Percentiles rank a stretch among this genome's conserved stretches.
Conservation (phyloP, 2,329 filamentous ascomycete species). For the Penicillium freii region DNA sequence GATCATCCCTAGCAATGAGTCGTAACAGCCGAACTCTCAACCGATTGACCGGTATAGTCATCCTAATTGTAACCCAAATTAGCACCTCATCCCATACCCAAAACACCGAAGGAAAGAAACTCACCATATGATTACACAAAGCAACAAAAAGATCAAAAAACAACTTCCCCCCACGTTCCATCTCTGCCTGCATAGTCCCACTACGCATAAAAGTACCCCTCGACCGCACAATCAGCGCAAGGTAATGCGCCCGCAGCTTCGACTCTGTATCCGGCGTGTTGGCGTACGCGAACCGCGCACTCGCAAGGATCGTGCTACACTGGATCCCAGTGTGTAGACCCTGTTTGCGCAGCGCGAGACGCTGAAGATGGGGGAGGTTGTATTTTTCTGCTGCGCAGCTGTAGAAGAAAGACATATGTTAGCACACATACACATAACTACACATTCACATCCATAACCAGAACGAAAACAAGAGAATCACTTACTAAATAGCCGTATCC, state of each 20-base stretch:
- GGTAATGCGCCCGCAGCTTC: constrained; percentile 86
- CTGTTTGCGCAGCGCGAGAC: constrained; percentile 81
- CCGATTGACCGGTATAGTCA: constrained; percentile 22
- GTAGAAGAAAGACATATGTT: not conserved
- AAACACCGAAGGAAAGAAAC: constrained; percentile 31
- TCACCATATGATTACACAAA: constrained; percentile 83
- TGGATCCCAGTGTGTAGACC: constrained; percentile 82
- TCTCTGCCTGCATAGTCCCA: constrained; percentile 93
- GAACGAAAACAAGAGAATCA: constrained; percentile 2
- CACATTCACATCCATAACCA: not conserved
- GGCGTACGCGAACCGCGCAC: constrained; percentile 84
- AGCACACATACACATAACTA: not conserved
- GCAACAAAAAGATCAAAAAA: constrained; percentile 95
- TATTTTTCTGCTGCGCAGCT: constrained; percentile 79
- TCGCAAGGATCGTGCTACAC: constrained; percentile 78
- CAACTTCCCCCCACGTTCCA: constrained; percentile 80
- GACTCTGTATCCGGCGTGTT: constrained; percentile 87
- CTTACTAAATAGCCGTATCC: constrained; percentile 80
- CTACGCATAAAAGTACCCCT: constrained; percentile 87
- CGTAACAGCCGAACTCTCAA: constrained; percentile 16
- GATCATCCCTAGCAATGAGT: not conserved
- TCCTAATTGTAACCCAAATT: constrained; percentile 19
- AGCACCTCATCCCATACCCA: not conserved
- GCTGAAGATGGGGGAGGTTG: constrained; percentile 78
- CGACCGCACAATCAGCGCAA: constrained; percentile 86